Evolutionary conservation across 2,329 filamentous ascomycete species (phyloP), one percentile per base, ranked within the genome.

Genomic region (Alternaria dauci): DNA sequence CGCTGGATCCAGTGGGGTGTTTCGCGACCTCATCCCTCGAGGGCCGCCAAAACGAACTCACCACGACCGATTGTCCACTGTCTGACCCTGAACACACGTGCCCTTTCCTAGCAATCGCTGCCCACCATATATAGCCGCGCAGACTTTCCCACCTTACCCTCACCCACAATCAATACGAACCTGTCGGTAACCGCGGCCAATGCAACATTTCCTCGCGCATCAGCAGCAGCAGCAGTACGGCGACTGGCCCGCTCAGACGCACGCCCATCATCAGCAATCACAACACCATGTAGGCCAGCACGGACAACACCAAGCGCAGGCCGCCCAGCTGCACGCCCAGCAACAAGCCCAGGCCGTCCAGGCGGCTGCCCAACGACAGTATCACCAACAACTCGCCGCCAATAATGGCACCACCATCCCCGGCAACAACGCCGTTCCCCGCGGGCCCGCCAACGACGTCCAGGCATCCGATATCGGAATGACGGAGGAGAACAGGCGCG

Each of bases 401-500:
- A 88, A 84, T 66, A 89, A 88, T 73, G 88, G 87, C 69, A 84
- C 83, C 55, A 77, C 79, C 47, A 67, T 75, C 41, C 71, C 76
- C 26, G 76, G 75, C 44, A 78, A 76, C 48, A 73, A 72, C 58
- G 71, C 69, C 44, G 73, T 78, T 26, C 75, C 75, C n/a, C 75
- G 75, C 25, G 74, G 73, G 7, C 76, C 76, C 25, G 72, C 78
- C 18, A 76, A 80, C 73, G 77, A 83, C 57, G 62, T 73, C 44
- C 76, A 77, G 58, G 64, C 75, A 39, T 63, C 69, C 28, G 77
- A 81, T 32, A 73, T 75, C 50, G 84, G 81, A 79, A 86, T 95
- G 67, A 92, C 90, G 18, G 94, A 97, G 77, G 94, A 97, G 77
- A 97, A 97, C 79, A 87, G 93, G 70, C 88, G 94, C 67, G 95